A percentile compares a stretch with the other conserved stretches of the same genome.
Conservation (phyloP, 2,329 filamentous ascomycete species). For the Intubia oerlemansii region DNA sequence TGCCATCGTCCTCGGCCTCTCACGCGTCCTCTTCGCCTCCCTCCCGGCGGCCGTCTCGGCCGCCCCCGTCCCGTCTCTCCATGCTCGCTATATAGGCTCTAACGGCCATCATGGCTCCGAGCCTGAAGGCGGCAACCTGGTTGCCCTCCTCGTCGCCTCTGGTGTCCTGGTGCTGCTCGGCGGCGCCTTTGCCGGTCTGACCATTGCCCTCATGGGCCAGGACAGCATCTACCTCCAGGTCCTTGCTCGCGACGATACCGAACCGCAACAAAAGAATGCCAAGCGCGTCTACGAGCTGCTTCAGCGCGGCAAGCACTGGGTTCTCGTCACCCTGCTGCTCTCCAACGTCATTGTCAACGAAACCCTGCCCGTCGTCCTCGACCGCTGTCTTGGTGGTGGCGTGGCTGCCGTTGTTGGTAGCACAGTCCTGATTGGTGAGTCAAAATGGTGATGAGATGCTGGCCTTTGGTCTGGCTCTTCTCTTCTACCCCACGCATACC, state of each 20-base stretch:
- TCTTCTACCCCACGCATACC: too few relatives aligned
- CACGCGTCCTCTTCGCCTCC: conserved; percentile 26
- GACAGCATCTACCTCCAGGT: conserved; percentile 97
- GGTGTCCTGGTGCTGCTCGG: conserved; percentile 66
- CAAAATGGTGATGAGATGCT: too few relatives aligned
- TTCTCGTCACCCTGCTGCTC: conserved; percentile 78
- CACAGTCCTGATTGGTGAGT: conserved; percentile 76
- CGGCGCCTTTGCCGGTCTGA: conserved; percentile 86
- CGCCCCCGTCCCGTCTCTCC: conserved; percentile 18
- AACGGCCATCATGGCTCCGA: conserved; percentile 30
- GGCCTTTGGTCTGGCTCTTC: neutral
- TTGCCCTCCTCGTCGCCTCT: conserved; percentile 64
- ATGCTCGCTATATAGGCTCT: conserved; percentile 15
- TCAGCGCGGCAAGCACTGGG: conserved; percentile 89
- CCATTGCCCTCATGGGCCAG: conserved; percentile 58
- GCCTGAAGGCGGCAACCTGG: conserved; percentile 35
- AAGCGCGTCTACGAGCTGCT: conserved; percentile 60
- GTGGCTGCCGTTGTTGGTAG: conserved; percentile 87
- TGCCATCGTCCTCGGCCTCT: conserved; percentile 27
- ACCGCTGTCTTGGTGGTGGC: conserved; percentile 81
- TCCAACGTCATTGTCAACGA: conserved; percentile 98
- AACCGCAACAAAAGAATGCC: conserved; percentile 71
- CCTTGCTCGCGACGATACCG: conserved; percentile 65
- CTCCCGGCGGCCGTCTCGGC: conserved; percentile 18
- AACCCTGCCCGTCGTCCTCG: conserved; percentile 82